These are phyloP conservation scores for Phlyctochytrium arcticum DNA, from an alignment of 192 early-diverging fungal species.

Conservation along the genomic window DNA sequence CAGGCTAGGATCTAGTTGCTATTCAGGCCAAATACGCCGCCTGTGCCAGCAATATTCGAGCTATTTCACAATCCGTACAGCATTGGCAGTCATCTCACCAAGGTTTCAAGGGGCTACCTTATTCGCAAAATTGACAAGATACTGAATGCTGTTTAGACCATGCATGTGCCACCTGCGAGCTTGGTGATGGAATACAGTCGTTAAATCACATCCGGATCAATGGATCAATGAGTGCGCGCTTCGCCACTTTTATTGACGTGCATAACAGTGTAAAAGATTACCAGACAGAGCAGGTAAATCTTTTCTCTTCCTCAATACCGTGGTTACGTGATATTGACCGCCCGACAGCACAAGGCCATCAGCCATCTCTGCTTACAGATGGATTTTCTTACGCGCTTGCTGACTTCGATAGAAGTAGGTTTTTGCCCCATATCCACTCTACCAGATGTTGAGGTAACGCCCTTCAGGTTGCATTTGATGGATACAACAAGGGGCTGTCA, in stretches of 20 bases:
- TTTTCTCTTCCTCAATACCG: no score
- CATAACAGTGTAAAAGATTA: neutral
- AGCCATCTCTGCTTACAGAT: no score
- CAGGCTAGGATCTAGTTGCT: no score
- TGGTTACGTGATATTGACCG: no score
- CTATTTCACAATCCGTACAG: constrained; percentile 74
- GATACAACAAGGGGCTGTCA: constrained; percentile 64
- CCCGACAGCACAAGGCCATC: no score
- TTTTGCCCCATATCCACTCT: neutral
- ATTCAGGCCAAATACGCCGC: neutral
- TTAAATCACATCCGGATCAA: constrained; percentile 71
- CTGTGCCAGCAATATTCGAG: constrained; percentile 45
- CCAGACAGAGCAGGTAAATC: no score
- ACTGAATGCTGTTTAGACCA: constrained; percentile 12
- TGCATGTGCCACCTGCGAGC: constrained; percentile 66
- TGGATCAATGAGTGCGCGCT: constrained; percentile 72
- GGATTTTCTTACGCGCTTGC: no score
- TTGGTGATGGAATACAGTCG: constrained; percentile 72
- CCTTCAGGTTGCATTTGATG: constrained; percentile 63
- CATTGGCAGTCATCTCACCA: constrained; percentile 27
- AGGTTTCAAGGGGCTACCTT: neutral
- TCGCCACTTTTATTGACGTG: constrained; percentile 76
- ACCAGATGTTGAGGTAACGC: neutral
- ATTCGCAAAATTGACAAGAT: neutral
- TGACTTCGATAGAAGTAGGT: no score